phyloP scores from a whole-genome alignment of 1,284 basidiomycete genomes.

The Austroboletus novae-zelandiae region DNA sequence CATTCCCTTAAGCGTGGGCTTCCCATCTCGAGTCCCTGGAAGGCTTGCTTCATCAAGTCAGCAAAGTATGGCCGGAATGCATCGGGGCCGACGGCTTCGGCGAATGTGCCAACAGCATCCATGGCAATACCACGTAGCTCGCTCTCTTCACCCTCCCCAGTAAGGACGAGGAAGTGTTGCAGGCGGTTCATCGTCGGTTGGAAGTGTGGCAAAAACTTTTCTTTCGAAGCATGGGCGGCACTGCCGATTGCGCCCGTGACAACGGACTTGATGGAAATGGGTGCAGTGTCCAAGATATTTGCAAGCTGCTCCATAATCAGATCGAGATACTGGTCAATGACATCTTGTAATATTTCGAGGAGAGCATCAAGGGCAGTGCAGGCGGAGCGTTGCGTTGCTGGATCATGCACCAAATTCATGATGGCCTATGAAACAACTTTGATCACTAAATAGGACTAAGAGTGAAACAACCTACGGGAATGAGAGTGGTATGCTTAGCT shows the following conservation, averaged over 20 bases:
- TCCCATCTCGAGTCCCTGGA: conserved; percentile 87
- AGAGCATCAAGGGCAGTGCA: conserved; percentile 97
- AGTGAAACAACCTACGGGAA: conserved; percentile 64
- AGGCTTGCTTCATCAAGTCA: conserved; percentile 94
- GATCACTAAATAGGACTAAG: neutral
- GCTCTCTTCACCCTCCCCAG: conserved; percentile 83
- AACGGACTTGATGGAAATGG: conserved; percentile 87
- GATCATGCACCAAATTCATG: conserved; percentile 88
- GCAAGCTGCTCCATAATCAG: conserved; percentile 96
- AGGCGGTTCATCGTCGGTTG: conserved; percentile 88
- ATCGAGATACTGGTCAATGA: conserved; percentile 88
- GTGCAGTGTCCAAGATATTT: conserved; percentile 85
- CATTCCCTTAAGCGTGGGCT: conserved; percentile 91
- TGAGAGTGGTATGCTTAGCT: conserved; percentile 77
- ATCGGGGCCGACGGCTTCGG: conserved; percentile 95
- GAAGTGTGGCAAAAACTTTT: conserved; percentile 94
- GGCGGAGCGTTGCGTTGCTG: conserved; percentile 86
- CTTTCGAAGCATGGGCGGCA: conserved; percentile 96
- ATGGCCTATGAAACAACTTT: conserved; percentile 54
- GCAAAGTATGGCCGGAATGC: conserved; percentile 94
- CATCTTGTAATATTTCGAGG: conserved; percentile 92
- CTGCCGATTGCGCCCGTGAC: conserved; percentile 98
- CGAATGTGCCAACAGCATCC: conserved; percentile 97
- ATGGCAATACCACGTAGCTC: conserved; percentile 97
- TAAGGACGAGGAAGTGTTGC: conserved; percentile 82